Conservation (phyloP, 176 grass and related monocot genomes). For the Triticum monococcum region DNA sequence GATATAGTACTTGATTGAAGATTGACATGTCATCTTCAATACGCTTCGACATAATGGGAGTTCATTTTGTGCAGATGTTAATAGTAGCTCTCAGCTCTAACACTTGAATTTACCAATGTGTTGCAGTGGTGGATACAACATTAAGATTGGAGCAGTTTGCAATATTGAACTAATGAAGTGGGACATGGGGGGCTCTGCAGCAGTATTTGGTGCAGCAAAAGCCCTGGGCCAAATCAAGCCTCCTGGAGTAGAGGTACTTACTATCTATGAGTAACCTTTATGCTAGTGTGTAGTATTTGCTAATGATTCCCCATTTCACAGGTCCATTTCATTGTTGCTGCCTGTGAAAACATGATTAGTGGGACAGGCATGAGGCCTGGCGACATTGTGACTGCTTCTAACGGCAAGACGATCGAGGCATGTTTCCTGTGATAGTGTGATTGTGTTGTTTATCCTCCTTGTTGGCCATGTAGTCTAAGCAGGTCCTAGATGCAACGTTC, state of each 20-base stretch:
- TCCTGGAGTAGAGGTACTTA: conserved; percentile 79
- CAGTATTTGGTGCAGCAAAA: conserved; percentile 91
- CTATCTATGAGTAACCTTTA: not conserved
- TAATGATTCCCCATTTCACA: conserved; percentile 24
- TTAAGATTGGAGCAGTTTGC: conserved; percentile 80
- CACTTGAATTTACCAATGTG: conserved; percentile 17
- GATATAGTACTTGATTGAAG: not conserved
- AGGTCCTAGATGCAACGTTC: not conserved
- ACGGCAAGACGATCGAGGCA: conserved; percentile 97
- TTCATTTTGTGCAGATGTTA: not conserved
- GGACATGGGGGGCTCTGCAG: conserved; percentile 96
- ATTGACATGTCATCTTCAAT: not conserved
- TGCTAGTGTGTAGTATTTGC: not conserved
- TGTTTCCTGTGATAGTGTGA: not conserved
- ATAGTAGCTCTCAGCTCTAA: not conserved
- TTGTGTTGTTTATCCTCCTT: not conserved
- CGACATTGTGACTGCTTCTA: conserved; percentile 96
- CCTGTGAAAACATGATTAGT: conserved; percentile 99
- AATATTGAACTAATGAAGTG: conserved; percentile 94
- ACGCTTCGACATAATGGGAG: not conserved
- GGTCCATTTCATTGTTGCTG: conserved; percentile 95
- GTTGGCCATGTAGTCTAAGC: not conserved
- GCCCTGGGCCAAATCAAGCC: conserved; percentile 95
- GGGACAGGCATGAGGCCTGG: conserved; percentile 98
- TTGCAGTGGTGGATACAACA: conserved; percentile 94